These are phyloP conservation scores for Fusarium guadeloupense DNA, from an alignment of 2,329 filamentous ascomycete species.

Conservation along the genomic window DNA sequence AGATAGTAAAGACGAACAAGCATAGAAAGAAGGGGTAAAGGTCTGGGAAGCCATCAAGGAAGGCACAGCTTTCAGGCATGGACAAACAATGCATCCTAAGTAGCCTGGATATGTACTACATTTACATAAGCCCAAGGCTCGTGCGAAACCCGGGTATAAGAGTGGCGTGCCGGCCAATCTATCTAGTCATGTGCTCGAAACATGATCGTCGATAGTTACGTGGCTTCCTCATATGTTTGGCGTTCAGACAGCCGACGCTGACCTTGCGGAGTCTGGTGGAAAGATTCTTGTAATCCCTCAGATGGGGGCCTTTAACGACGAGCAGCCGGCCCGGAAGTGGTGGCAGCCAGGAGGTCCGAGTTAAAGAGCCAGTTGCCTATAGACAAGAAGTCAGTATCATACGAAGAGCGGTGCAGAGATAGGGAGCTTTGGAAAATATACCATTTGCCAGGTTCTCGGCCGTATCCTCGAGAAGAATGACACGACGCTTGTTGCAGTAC, in stretches of 20 bases:
- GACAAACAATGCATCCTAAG: conserved; percentile 1
- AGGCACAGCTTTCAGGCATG: not conserved
- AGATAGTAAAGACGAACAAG: conserved; percentile 21
- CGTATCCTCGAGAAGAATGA: conserved; percentile 91
- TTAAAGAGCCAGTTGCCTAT: conserved; percentile 60
- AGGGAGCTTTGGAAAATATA: conserved; percentile 49
- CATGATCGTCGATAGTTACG: not conserved
- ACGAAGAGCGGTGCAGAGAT: not conserved
- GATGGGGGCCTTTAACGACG: conserved; percentile 29
- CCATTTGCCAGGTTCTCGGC: conserved; percentile 90
- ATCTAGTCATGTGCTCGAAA: not conserved
- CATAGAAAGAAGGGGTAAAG: conserved; percentile 1
- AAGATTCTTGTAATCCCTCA: not conserved
- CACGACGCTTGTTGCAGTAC: conserved; percentile 91
- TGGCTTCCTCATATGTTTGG: not conserved
- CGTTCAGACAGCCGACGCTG: not conserved
- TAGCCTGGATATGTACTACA: conserved; percentile 14
- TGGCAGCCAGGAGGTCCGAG: conserved; percentile 36
- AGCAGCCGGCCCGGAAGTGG: conserved; percentile 34
- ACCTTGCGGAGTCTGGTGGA: not conserved
- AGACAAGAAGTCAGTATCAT: conserved; percentile 37
- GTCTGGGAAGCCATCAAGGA: conserved; percentile 1
- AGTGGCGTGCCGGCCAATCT: not conserved
- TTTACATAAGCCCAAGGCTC: conserved; percentile 9
- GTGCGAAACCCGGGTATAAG: conserved; percentile 2